These are phyloP conservation scores for Solanum habrochaites DNA, from an alignment of 257 asterid genomes.

Conservation along the genomic window DNA sequence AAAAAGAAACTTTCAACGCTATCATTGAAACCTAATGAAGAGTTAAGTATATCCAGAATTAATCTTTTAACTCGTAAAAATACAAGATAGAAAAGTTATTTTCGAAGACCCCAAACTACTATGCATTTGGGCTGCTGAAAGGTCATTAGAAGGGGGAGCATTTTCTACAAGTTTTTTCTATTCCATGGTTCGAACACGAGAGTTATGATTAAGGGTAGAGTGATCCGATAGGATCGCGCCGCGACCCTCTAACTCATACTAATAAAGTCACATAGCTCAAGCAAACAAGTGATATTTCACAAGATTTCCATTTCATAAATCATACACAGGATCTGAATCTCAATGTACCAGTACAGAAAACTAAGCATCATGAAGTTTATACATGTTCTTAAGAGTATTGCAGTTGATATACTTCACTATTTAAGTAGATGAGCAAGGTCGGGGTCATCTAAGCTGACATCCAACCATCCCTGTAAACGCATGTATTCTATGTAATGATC, in stretches of 20 bases:
- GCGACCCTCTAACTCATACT: background rate
- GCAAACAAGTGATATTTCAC: background rate
- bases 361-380: background rate
- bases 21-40: background rate
- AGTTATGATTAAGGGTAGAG: no score
- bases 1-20: no score
- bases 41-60: no score
- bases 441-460: slow-evolving; percentile 66
- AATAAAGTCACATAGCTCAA: background rate
- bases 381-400: background rate
- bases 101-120: background rate
- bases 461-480: slow-evolving; percentile 89
- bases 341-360: background rate
- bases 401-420: slow-evolving; percentile 9
- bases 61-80: no score
- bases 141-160: background rate
- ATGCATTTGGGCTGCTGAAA: no score
- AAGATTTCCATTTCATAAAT: background rate
- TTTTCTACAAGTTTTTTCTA: background rate
- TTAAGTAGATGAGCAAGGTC: slow-evolving; percentile 60
- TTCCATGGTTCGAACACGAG: background rate
- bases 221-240: background rate
- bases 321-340: background rate
- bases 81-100: no score
- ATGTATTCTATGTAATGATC: slow-evolving; percentile 75